phyloP scores from a whole-genome alignment of 2,329 filamentous ascomycete genomes.

The Epichloe scottii region DNA sequence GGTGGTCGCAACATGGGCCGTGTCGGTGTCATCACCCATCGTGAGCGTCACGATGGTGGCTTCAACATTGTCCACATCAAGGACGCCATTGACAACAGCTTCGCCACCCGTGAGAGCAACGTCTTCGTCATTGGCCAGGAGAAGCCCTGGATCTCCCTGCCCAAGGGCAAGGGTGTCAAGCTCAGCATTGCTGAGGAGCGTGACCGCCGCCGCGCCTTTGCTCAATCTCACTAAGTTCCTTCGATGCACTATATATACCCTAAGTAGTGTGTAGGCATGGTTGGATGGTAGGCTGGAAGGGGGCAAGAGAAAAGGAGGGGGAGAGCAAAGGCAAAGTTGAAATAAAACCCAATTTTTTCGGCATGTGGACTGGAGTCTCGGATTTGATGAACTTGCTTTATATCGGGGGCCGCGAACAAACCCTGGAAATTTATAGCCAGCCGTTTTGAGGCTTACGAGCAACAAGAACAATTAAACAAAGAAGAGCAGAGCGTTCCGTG shows the following conservation, averaged over 20 bases:
- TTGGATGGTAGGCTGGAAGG: constrained; percentile 11
- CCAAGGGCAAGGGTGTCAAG: constrained; percentile 99
- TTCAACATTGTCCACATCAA: constrained; percentile 99
- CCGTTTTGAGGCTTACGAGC: constrained; percentile 22
- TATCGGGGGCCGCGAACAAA: constrained; percentile 16
- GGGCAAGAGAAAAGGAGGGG: neutral
- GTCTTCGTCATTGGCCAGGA: constrained; percentile 98
- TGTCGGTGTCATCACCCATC: constrained; percentile 99
- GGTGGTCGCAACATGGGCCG: constrained; percentile 99
- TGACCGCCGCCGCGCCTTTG: constrained; percentile 77
- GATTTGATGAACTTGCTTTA: constrained; percentile 26
- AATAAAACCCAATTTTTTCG: constrained; percentile 7
- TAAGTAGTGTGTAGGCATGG: constrained; percentile 8
- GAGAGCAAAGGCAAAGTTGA: neutral
- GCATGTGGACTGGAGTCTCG: constrained; percentile 29
- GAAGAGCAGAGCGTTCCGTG: neutral
- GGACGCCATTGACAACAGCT: constrained; percentile 99
- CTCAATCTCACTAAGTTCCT: constrained; percentile 36
- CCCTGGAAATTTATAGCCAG: constrained; percentile 19
- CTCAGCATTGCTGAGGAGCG: constrained; percentile 97
- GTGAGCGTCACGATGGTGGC: constrained; percentile 98
- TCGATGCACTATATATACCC: neutral
- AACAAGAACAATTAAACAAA: constrained; percentile 18
- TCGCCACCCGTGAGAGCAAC: constrained; percentile 98
- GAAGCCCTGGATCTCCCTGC: constrained; percentile 98